Conservation (phyloP, 139 green algal genomes). For the Volvox africanus region DNA sequence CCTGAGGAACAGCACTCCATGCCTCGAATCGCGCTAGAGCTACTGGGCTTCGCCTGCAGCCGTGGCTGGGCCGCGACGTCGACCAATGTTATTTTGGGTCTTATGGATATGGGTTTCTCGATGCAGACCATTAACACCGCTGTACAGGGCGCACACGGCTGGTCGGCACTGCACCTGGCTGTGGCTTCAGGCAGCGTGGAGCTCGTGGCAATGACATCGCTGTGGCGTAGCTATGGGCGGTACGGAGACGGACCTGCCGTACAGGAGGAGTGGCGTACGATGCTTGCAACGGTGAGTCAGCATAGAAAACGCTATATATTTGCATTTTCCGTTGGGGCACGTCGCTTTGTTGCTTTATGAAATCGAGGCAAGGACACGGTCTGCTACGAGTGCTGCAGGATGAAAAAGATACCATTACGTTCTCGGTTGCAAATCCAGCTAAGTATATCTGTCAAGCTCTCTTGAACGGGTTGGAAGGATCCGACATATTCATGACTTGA, state of each 20-base stretch:
- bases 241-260: not conserved
- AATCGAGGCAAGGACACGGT: too few species aligned
- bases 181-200: conserved; percentile 3
- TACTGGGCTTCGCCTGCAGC: conserved; percentile 41
- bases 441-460: too few species aligned
- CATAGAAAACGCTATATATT: too few species aligned
- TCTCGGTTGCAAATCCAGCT: too few species aligned
- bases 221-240: conserved; percentile 33
- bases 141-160: conserved; percentile 37
- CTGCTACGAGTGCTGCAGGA: too few species aligned
- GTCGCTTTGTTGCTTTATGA: too few species aligned
- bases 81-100: conserved; percentile 25
- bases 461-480: too few species aligned
- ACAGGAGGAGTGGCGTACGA: conserved; percentile 28
- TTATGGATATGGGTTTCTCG: conserved; percentile 24
- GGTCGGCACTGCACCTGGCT: conserved; percentile 45
- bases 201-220: conserved; percentile 26
- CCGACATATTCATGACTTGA: too few species aligned
- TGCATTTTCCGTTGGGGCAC: too few species aligned
- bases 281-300: conserved; percentile 19
- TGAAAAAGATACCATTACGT: too few species aligned
- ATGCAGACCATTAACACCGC: conserved; percentile 28
- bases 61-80: conserved; percentile 9
- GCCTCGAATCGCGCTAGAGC: conserved; percentile 19
- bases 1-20: too few species aligned